Percentiles rank a stretch among this genome's conserved stretches.
Evolutionary conservation across 495 filamentous ascomycete genomes (phyloP).

Genomic region (Delitschia confertaspora): DNA sequence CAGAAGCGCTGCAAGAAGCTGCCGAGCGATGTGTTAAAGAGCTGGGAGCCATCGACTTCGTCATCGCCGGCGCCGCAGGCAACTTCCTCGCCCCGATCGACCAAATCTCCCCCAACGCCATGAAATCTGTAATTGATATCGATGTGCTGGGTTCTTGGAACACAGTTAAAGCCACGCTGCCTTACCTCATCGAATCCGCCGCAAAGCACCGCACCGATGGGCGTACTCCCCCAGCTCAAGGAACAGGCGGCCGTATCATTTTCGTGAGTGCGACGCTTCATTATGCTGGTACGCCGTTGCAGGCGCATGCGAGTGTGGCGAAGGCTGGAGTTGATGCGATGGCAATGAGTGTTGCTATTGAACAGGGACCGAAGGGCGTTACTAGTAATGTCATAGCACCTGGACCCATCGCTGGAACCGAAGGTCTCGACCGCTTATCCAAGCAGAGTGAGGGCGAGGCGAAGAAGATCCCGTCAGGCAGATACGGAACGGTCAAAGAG

Average conservation of each 20-base stretch:
- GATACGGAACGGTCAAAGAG: constrained; percentile 72
- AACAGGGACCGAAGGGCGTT: constrained; percentile 81
- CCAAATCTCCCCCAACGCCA: constrained; percentile 74
- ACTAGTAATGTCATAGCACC: constrained; percentile 82
- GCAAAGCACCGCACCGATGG: constrained; percentile 47
- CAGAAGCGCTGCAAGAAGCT: constrained; percentile 58
- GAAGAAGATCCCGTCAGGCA: constrained; percentile 54
- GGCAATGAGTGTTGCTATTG: constrained; percentile 62
- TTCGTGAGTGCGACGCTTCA: constrained; percentile 86
- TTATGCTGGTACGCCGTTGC: constrained; percentile 73
- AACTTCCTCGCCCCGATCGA: constrained; percentile 90
- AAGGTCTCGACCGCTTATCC: constrained; percentile 42
- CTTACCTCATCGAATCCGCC: constrained; percentile 67
- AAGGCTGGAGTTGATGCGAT: constrained; percentile 88
- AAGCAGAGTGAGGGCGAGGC: constrained; percentile 33
- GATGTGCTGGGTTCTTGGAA: constrained; percentile 91
- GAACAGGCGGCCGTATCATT: constrained; percentile 75
- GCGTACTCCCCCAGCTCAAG: constrained; percentile 34
- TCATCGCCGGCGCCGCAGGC: constrained; percentile 92
- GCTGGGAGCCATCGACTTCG: constrained; percentile 80
- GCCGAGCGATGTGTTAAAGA: constrained; percentile 71
- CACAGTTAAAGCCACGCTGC: constrained; percentile 83
- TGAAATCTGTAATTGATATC: constrained; percentile 94
- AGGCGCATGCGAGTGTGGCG: constrained; percentile 77
- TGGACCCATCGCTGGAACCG: constrained; percentile 61